These are phyloP conservation scores for Fusarium sarcochroum DNA, from an alignment of 2,329 filamentous ascomycete species.

Conservation along the genomic window DNA sequence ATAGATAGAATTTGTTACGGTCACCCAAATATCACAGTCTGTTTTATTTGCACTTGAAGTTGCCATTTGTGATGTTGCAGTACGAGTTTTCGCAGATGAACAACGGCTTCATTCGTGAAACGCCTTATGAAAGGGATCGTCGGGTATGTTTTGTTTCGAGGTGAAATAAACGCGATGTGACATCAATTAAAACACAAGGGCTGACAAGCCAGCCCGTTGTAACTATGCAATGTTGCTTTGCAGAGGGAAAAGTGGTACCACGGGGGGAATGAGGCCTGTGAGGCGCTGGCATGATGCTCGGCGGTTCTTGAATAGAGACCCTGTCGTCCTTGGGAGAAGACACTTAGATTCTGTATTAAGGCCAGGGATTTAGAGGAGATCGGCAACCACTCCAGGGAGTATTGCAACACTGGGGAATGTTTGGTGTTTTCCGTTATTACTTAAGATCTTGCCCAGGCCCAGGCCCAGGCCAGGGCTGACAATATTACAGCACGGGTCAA, in stretches of 20 bases:
- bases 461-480: slow-evolving; percentile 11
- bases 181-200: slow-evolving; percentile 41
- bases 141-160: slow-evolving; percentile 44
- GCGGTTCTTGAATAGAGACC: slow-evolving; percentile 35
- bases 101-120: slow-evolving; percentile 33
- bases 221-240: slow-evolving; percentile 43
- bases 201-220: slow-evolving; percentile 29
- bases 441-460: slow-evolving; percentile 20
- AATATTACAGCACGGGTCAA: background rate
- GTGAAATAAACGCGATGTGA: slow-evolving; percentile 35
- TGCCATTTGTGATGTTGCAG: no score
- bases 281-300: slow-evolving; percentile 29
- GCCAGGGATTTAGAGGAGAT: slow-evolving; percentile 33
- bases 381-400: slow-evolving; percentile 33
- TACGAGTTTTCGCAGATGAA: background rate
- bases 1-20: slow-evolving; percentile 49
- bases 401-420: slow-evolving; percentile 34
- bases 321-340: slow-evolving; percentile 7
- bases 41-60: slow-evolving; percentile 9
- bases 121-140: slow-evolving; percentile 33
- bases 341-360: slow-evolving; percentile 27
- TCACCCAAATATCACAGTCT: slow-evolving; percentile 42
- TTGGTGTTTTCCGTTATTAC: slow-evolving; percentile 30
- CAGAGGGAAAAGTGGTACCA: slow-evolving; percentile 41
- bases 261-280: slow-evolving; percentile 16